phyloP scores from a whole-genome alignment of 345 rosid species.

The Aurinia saxatilis region DNA sequence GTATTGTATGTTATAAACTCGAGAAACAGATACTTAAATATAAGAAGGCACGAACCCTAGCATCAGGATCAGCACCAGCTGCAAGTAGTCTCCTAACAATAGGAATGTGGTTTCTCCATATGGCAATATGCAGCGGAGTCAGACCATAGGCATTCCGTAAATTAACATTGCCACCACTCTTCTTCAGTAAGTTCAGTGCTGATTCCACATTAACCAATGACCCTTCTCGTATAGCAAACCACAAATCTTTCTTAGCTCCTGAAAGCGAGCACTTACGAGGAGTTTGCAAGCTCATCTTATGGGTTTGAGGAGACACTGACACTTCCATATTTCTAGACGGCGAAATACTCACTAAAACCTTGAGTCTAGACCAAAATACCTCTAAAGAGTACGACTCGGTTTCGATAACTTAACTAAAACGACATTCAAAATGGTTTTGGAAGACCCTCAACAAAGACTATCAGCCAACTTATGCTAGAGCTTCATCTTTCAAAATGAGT shows the following conservation, averaged over 20 bases:
- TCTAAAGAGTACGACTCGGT: neutral
- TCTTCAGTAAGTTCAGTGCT: conserved; percentile 60
- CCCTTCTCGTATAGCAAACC: conserved; percentile 74
- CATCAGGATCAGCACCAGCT: conserved; percentile 97
- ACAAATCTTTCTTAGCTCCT: conserved; percentile 57
- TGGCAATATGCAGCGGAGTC: conserved; percentile 85
- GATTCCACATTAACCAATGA: conserved; percentile 78
- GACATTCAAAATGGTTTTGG: too few species aligned
- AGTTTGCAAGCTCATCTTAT: conserved; percentile 45
- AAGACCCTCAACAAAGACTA: too few species aligned
- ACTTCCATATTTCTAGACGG: conserved; percentile 38
- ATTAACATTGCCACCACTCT: conserved; percentile 73
- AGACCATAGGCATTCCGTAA: conserved; percentile 66
- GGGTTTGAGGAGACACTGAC: conserved; percentile 51
- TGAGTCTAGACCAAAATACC: neutral
- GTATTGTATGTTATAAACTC: neutral
- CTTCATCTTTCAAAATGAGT: too few species aligned
- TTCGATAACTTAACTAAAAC: neutral
- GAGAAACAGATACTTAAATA: neutral
- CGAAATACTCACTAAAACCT: neutral
- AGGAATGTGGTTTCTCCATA: conserved; percentile 95
- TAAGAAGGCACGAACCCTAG: conserved; percentile 48
- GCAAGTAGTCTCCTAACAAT: conserved; percentile 76
- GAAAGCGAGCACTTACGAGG: conserved; percentile 40
- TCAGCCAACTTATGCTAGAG: too few species aligned